phyloP scores from a whole-genome alignment of 1,139 yeast species.

The Taiozyma onychis region DNA sequence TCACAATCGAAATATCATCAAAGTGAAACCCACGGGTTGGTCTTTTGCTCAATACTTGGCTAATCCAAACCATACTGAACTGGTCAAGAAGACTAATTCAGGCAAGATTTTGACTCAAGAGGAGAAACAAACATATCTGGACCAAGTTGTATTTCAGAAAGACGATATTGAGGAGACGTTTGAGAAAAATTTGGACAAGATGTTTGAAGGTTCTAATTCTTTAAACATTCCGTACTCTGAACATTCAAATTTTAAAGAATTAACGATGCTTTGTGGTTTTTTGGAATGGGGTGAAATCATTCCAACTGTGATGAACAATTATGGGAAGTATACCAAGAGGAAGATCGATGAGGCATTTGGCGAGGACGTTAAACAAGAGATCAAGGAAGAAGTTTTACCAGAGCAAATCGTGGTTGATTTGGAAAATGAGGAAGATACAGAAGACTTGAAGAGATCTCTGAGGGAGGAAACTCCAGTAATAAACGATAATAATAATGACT shows the following conservation, averaged over 20 bases:
- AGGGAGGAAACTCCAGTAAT: not conserved
- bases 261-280: constrained; percentile 55
- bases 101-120: not conserved
- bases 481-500: not conserved
- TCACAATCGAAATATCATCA: constrained; percentile 14
- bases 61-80: not conserved
- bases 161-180: constrained; percentile 3
- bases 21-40: constrained; percentile 17
- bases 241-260: constrained; percentile 83
- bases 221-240: constrained; percentile 79
- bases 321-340: constrained; percentile 22
- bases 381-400: not conserved
- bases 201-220: not conserved
- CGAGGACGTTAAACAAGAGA: not conserved
- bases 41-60: constrained; percentile 6
- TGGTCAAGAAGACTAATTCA: not conserved
- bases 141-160: constrained; percentile 1
- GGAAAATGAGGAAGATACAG: not conserved
- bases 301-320: constrained; percentile 71
- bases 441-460: not conserved
- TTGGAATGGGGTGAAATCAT: constrained; percentile 49
- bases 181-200: constrained; percentile 6
- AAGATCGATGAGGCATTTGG: not conserved
- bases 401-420: not conserved
- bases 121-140: not conserved